Base-by-base conservation (phyloP, 1,284 basidiomycete species). In the Trichosporon faecale region DNA sequence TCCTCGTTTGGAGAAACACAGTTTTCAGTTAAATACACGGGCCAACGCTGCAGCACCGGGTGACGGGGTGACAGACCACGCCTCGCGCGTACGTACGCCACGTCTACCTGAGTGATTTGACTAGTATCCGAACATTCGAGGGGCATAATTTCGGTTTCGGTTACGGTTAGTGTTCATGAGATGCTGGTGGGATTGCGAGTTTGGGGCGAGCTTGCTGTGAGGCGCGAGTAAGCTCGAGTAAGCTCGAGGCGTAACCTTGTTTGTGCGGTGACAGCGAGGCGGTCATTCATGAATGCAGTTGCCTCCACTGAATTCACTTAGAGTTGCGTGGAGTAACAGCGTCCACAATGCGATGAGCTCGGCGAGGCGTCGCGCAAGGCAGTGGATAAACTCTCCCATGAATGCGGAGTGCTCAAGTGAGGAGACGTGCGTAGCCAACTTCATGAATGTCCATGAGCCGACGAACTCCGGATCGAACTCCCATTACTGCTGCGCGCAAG, bases 141-240 rank as follows among this genome's bases (percentile, higher is more conserved):
- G 57, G 57, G 29, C 57, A 23, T 31, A 61, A 60, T 31, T 31
- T 61, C 18, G 29, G 57, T 61, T 61, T 31, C 27, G 57, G 29
- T 61, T 61, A 61, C 57, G n/a, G 57, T 61, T 61, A 61, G 57
- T 61, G 57, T 61, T 61, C 57, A 33, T 25, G 23, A 52, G 49
- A 11, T 23, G 21, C 14, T 4, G 49, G 21, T 23, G 49, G 21
- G 49, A 18, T 52, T 52, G 49, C 49, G 49, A 52, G 40, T 23
- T 52, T 52, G 49, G 49, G 49, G 49, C 49, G 21, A 23, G 49
- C 8, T 9, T 25, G 49, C 9, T 25, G 49, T 3, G 21, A 6
- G 49, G 49, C 49, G 49, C 9, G 16, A 3, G 49, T 52, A 52
- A 52, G 49, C 49, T 52, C 9, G 16, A 3, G 49, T 52, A 52